Evolutionary conservation across 1,284 basidiomycete species (phyloP).

Genomic region (Clitocybe nebularis): DNA sequence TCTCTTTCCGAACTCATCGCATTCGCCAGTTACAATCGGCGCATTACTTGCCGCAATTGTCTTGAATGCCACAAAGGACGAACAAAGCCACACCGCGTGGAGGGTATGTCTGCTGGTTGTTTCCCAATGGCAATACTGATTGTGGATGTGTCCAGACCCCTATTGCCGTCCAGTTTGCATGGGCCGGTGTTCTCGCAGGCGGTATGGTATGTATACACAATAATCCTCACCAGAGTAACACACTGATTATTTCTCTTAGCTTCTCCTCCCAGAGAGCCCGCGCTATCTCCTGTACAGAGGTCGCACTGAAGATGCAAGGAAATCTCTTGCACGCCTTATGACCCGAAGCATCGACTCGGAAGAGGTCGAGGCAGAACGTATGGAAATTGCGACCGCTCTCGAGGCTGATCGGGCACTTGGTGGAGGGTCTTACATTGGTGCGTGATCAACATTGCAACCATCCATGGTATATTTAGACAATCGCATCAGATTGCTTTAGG

Average conservation of each 20-base stretch:
- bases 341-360: conserved; percentile 19
- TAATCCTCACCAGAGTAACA: background rate
- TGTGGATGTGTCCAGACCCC: conserved; percentile 50
- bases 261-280: conserved; percentile 25
- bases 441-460: background rate
- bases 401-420: conserved; percentile 22
- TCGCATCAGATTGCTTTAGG: conserved; percentile 61
- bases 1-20: background rate
- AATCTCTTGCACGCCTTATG: conserved; percentile 23
- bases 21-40: conserved; percentile 57
- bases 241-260: conserved; percentile 9
- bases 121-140: conserved; percentile 16
- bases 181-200: conserved; percentile 18
- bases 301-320: conserved; percentile 18
- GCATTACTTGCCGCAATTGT: conserved; percentile 66
- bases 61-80: conserved; percentile 61
- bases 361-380: conserved; percentile 22
- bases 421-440: conserved; percentile 19
- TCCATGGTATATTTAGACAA: no score
- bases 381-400: conserved; percentile 24
- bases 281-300: conserved; percentile 27
- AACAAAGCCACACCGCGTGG: conserved; percentile 53
- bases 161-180: conserved; percentile 35
- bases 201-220: conserved; percentile 16
- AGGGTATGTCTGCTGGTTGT: conserved; percentile 30